Evolutionary conservation across 441 rosid species (phyloP), one percentile per base, ranked within the genome.

Genomic region (Corymbia citriodora): DNA sequence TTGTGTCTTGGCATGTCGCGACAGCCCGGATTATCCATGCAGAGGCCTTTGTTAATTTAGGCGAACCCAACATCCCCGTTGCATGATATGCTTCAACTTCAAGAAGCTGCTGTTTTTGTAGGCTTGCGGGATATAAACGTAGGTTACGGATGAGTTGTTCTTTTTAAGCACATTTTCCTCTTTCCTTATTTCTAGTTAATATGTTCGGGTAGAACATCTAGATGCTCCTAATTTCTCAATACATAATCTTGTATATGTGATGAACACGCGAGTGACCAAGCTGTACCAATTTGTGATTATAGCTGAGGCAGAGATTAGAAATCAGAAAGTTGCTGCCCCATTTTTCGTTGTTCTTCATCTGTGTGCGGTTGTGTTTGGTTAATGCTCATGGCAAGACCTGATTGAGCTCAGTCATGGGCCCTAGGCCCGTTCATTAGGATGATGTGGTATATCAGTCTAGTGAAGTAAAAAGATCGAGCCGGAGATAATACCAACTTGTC

Each of bases 1-100:
- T 97, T 49, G 96, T 97, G 50, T 97, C 99, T 9, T 97, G 99
- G 99, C 92, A 96, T 68, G 94, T 95, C 29, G 98, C 96, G 57
- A 95, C 93, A 93, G 94, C 92, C 49, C 93, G 99, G 49, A 94
- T 97, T 95, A 96, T 94, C n/a, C 98, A 96, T 72, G 98, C 98
- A 0, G 99, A 96, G 93, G 95, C 98, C 83, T 97, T 97, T 88
- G 97, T 97, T 87, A 97, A 97, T 94, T 94, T 97, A 90, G 95
- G 95, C 2, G 98, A 97, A 92, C 99, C 99, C 12, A 95, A 92
- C 86, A 96, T 97, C 90, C 99, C 99, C 3, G 49, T 97, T 33
- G 99, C 98, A 31, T 96, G 91, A 93, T 91, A 50, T 31, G 40
- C 49, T 68, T 87, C 33, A 49, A 88, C 29, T 19, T 89, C 13